A percentile compares a stretch with the other conserved stretches of the same genome.
phyloP scores from a whole-genome alignment of 371 early-diverging fungal species.

The Basidiobolus meristosporus region DNA sequence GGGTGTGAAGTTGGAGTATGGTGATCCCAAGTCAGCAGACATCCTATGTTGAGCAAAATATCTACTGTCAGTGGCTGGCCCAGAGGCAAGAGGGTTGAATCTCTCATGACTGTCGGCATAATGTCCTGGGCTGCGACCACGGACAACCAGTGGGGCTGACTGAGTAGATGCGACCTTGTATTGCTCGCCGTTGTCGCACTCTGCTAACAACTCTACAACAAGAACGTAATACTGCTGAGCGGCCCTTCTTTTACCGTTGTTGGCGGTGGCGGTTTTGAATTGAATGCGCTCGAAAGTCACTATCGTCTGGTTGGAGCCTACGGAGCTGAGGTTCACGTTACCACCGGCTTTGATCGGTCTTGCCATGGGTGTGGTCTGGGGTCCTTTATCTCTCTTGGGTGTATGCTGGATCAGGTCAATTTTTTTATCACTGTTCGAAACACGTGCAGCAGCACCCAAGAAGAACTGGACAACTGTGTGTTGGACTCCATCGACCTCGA shows the following conservation, averaged over 20 bases:
- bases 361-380: conserved; percentile 50
- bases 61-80: conserved; percentile 2
- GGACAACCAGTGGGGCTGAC: conserved; percentile 73
- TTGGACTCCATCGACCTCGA: conserved; percentile 23
- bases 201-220: conserved; percentile 44
- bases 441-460: conserved; percentile 51
- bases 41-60: neutral
- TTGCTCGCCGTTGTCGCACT: conserved; percentile 22
- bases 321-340: conserved; percentile 21
- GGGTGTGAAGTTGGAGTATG: neutral
- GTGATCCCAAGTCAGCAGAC: neutral
- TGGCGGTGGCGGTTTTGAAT: conserved; percentile 88
- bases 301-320: conserved; percentile 29
- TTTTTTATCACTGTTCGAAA: conserved; percentile 41
- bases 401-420: conserved; percentile 85
- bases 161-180: conserved; percentile 45
- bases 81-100: conserved; percentile 4
- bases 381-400: conserved; percentile 88
- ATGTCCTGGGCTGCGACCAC: conserved; percentile 86
- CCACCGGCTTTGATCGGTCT: conserved; percentile 38
- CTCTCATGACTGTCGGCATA: conserved; percentile 31
- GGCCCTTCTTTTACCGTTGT: conserved; percentile 74
- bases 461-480: conserved; percentile 33
- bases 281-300: conserved; percentile 84
- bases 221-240: conserved; percentile 83